Evolutionary conservation across 768 basidiomycete species (phyloP).

Genomic region (Paxillus involutus): DNA sequence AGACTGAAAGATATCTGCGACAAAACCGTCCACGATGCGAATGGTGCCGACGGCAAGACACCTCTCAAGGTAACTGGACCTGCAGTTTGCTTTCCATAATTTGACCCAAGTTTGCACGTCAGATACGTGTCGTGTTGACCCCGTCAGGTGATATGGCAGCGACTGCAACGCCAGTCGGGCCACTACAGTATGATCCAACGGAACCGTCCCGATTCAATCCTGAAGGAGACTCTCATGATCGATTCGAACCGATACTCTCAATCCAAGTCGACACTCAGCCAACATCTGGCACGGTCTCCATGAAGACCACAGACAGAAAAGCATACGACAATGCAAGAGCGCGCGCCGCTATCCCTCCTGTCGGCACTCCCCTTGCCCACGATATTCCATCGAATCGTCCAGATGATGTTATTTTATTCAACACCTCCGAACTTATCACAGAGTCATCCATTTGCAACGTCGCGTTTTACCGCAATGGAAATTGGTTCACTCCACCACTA

Average conservation of each 20-base stretch:
- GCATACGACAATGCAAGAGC: slow-evolving; percentile 64
- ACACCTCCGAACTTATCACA: slow-evolving; percentile 46
- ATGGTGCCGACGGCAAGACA: background rate
- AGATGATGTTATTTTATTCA: slow-evolving; percentile 67
- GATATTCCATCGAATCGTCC: slow-evolving; percentile 15
- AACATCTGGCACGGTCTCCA: slow-evolving; percentile 50
- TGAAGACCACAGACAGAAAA: slow-evolving; percentile 69
- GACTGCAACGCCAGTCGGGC: slow-evolving; percentile 30
- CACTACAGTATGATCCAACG: slow-evolving; percentile 41
- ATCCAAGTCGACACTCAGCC: slow-evolving; percentile 56
- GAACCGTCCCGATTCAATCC: slow-evolving; percentile 37
- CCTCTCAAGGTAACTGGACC: slow-evolving; percentile 25
- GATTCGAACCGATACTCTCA: slow-evolving; percentile 37
- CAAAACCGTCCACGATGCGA: slow-evolving; percentile 36
- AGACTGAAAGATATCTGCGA: slow-evolving; percentile 46
- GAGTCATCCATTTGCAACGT: slow-evolving; percentile 75
- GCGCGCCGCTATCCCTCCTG: slow-evolving; percentile 46
- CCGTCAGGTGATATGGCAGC: slow-evolving; percentile 39
- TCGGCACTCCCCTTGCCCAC: slow-evolving; percentile 5
- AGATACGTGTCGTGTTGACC: slow-evolving; percentile 56
- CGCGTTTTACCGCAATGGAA: slow-evolving; percentile 54
- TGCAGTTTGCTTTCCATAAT: background rate
- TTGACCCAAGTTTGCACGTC: slow-evolving; percentile 1
- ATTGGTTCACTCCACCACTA: slow-evolving; percentile 67
- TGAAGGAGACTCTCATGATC: slow-evolving; percentile 22